Conservation (phyloP, 2,329 filamentous ascomycete species). For the Diaporthe australafricana region DNA sequence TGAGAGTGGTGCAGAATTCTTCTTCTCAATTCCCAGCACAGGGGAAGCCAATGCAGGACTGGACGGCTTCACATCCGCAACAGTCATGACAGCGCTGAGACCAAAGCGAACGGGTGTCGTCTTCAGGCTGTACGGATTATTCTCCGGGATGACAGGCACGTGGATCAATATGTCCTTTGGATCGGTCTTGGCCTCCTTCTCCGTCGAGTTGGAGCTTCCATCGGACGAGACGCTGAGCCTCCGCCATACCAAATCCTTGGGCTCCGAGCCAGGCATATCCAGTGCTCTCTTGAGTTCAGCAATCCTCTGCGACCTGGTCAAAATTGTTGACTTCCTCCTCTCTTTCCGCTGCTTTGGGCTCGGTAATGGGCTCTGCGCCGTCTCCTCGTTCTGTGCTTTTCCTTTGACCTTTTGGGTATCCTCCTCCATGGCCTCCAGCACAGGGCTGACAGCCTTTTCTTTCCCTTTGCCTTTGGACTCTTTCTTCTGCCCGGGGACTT, state of each 20-base stretch:
- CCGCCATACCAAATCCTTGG: slow-evolving; percentile 35
- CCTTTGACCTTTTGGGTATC: background rate
- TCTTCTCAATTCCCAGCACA: background rate
- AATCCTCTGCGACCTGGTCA: slow-evolving; percentile 30
- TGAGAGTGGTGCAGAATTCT: slow-evolving; percentile 20
- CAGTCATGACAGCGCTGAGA: slow-evolving; percentile 31
- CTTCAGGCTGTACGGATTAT: background rate
- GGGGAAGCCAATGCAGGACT: background rate
- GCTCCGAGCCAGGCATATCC: slow-evolving; percentile 32
- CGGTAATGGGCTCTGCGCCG: slow-evolving; percentile 8
- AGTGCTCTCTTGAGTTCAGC: slow-evolving; percentile 28
- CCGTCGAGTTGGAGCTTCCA: slow-evolving; percentile 10
- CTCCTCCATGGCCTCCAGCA: background rate
- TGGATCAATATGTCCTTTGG: slow-evolving; percentile 37
- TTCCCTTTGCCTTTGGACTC: slow-evolving; percentile 33
- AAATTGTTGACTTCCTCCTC: slow-evolving; percentile 32
- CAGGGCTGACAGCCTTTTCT: background rate
- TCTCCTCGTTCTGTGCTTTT: background rate
- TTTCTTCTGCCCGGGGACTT: background rate
- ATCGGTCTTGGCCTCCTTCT: slow-evolving; percentile 37
- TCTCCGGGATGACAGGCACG: background rate
- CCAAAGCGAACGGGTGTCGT: background rate
- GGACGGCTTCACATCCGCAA: slow-evolving; percentile 34
- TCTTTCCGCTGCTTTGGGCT: slow-evolving; percentile 38
- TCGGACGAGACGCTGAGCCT: slow-evolving; percentile 32